Conservation (phyloP, 1,284 basidiomycete genomes). For the Cutaneotrichosporon spelunceum region DNA sequence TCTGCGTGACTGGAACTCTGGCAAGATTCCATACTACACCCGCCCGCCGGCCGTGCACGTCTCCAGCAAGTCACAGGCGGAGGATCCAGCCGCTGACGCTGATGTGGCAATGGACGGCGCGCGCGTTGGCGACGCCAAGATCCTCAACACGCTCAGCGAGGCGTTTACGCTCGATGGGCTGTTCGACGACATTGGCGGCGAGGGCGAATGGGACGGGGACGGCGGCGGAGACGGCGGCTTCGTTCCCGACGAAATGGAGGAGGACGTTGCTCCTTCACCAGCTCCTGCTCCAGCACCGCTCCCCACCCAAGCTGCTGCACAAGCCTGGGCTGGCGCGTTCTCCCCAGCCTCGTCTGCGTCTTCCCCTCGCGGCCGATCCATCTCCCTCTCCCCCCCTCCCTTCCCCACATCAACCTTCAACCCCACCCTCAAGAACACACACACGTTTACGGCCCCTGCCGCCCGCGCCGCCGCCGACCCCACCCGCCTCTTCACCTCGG, state of each 20-base stretch:
- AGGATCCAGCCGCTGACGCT: conserved; percentile 23
- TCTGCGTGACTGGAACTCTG: conserved; percentile 93
- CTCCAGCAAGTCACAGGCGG: conserved; percentile 54
- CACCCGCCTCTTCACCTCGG: conserved; percentile 41
- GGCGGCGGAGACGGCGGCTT: conserved; percentile 25
- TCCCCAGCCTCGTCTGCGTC: conserved; percentile 14
- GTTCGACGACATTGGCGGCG: conserved; percentile 43
- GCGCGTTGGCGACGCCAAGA: conserved; percentile 45
- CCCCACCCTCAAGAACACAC: not conserved
- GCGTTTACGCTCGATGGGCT: conserved; percentile 51
- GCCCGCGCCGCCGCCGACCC: conserved; percentile 16
- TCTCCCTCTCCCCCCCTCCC: conserved; percentile 16
- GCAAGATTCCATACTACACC: conserved; percentile 88
- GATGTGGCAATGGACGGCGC: conserved; percentile 42
- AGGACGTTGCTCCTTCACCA: not conserved
- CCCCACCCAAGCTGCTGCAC: not conserved
- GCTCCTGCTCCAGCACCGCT: conserved; percentile 7
- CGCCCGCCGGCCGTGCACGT: conserved; percentile 72
- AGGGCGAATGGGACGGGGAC: conserved; percentile 46
- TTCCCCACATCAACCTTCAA: conserved; percentile 4
- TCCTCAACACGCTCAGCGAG: conserved; percentile 45
- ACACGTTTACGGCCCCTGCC: conserved; percentile 12
- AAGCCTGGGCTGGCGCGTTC: conserved; percentile 11
- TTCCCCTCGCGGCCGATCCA: conserved; percentile 9
- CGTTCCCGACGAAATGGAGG: conserved; percentile 22